Base-by-base conservation (phyloP, 1,139 yeast genomes). In the Candida sp. region DNA sequence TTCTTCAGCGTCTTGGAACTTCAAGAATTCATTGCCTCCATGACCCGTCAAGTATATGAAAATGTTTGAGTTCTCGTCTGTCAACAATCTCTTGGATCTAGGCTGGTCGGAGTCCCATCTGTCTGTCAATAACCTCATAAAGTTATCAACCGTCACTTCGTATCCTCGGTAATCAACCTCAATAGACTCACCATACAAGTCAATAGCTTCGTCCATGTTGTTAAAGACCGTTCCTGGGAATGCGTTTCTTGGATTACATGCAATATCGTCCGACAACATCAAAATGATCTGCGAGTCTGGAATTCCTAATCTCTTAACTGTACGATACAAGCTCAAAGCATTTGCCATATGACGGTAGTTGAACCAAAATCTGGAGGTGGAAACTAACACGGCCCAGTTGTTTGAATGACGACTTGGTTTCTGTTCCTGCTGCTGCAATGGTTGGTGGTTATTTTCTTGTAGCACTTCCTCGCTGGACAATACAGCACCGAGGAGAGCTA, bases 1-100 rank as follows among this genome's bases (percentile, higher is more conserved):
- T 66, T 94, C 99, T 68, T 96, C 99, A 3, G 99, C 98, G 66
- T 94, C 99, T 70, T 94, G 99, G 69, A 94, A 94, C 70, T 94
- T 94, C 61, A 96, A 80, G 68, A 94, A 94, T 69, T 94, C 98
- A 63, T 93, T 92, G 49, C 99, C 99, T 12, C 99, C 99, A 69
- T 94, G 99, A 12, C 99, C 99, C 0, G 99, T 96, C 85, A 94
- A 81, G 68, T 96, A 94, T 38, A 94, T 89, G 68, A 94, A 90
- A 47, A 94, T 91, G 67, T 94, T 94, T 23, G 97, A 90, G 65
- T 92, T 86, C 65, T 93, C 98, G 70, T 94, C 98, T 0, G 98
- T 92, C 56, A 93, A 74, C 42, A 94, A 75, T 58, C 98, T 79
- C 70, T 94, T 94, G 23, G 96, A 89, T 54, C 97, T 79, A 3